Conservation (phyloP, 2,329 filamentous ascomycete genomes). For the Sporothrix schenckii region DNA sequence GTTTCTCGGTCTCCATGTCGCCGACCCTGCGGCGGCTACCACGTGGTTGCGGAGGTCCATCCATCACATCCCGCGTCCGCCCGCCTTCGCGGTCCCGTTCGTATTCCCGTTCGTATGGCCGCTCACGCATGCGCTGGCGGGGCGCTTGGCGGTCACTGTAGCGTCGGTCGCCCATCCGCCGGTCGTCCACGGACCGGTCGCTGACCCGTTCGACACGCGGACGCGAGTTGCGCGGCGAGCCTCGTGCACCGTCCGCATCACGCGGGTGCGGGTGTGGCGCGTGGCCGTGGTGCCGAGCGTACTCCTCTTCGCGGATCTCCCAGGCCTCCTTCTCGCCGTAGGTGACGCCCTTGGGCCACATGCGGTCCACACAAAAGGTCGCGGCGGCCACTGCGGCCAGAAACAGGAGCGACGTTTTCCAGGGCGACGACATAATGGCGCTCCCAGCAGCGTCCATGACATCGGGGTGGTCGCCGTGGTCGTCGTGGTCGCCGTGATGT, state of each 20-base stretch:
- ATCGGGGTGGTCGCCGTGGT: neutral
- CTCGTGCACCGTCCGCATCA: neutral
- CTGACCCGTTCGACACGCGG: neutral
- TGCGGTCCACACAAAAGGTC: conserved; percentile 45
- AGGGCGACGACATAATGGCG: conserved; percentile 12
- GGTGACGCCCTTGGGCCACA: conserved; percentile 46
- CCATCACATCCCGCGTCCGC: conserved; percentile 1
- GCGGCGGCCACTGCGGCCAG: conserved; percentile 47
- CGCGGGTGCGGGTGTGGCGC: neutral
- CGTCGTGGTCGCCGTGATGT: neutral
- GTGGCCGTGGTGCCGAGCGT: conserved; percentile 7
- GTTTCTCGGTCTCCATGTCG: neutral
- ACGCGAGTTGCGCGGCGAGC: neutral
- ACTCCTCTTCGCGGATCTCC: conserved; percentile 27
- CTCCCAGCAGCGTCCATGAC: neutral
- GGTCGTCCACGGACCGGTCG: conserved; percentile 10
- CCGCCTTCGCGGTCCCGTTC: neutral
- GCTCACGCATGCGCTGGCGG: conserved; percentile 2
- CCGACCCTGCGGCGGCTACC: neutral
- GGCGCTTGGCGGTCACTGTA: conserved; percentile 2
- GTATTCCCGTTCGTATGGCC: neutral
- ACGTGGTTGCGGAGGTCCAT: neutral
- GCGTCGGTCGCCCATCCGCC: neutral
- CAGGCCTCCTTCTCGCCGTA: conserved; percentile 48
- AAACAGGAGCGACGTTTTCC: conserved; percentile 46